A percentile compares a stretch with the other conserved stretches of the same genome.
Evolutionary conservation across 371 early-diverging fungal species (phyloP).

Genomic region (Smittium culicis): DNA sequence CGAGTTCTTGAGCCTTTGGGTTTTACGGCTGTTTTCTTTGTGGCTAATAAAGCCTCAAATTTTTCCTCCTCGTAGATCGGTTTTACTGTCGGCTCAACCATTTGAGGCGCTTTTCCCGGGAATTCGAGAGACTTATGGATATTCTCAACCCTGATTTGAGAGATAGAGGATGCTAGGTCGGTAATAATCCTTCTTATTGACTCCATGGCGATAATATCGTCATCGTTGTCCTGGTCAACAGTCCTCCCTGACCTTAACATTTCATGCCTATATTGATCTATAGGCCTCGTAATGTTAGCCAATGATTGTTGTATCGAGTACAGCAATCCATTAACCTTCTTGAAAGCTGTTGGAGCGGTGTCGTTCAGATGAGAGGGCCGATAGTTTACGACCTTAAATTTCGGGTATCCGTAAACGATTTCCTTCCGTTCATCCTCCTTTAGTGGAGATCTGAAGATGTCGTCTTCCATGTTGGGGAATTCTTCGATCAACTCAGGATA

Average conservation of each 20-base stretch:
- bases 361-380: background rate
- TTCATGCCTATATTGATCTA: background rate
- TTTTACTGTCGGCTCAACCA: background rate
- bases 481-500: background rate
- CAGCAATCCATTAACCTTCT: background rate
- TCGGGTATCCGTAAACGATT: background rate
- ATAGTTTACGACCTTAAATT: background rate
- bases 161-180: background rate
- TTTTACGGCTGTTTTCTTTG: background rate
- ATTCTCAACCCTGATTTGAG: background rate
- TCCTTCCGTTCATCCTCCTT: background rate
- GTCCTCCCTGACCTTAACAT: background rate
- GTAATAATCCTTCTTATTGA: background rate
- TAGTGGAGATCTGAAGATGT: background rate
- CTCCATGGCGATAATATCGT: background rate
- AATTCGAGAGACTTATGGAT: background rate
- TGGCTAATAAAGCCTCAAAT: background rate
- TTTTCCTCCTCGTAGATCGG: background rate
- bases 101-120: background rate
- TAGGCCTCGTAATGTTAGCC: background rate
- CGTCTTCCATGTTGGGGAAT: background rate
- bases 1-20: background rate
- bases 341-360: background rate
- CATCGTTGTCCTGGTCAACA: background rate
- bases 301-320: background rate